Evolutionary conservation across 2,329 filamentous ascomycete species (phyloP), one percentile per base, ranked within the genome.

Genomic region (Achaetomium macrosporum): DNA sequence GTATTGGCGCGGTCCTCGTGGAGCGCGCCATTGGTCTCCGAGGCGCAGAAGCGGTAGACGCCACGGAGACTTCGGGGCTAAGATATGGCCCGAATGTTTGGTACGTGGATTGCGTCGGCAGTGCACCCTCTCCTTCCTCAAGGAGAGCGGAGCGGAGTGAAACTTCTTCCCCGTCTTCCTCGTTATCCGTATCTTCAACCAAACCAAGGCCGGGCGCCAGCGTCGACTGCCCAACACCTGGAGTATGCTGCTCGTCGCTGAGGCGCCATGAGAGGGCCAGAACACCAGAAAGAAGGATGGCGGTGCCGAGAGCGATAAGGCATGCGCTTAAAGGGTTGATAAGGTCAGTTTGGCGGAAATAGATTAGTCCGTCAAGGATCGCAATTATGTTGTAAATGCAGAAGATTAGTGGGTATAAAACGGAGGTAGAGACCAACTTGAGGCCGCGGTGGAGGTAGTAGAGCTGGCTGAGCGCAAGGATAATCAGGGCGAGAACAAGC

Each of bases 381-480:
- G 93, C 93, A 65, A 97, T 91, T 65, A 99, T 96, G 76, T 99
- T 99, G 78, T 97, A 99, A 59, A 97, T 83, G 77, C 93, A 99
- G 71, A 99, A 99, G 37, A 97, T 91, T 62, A 97, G 85, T 5
- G 93, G 93, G 70, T 99, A 99, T 61, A 99, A 78, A 57, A 97
- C 87, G 64, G 90, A 96, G 19, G 93, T 97, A 50, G 91, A 96
- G 69, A 95, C 90, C 48, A 99, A 79, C 71, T 96, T 96, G 57
- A 99, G 78, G 49, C 93, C 93, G 41, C 89, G 83, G 67, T 99
- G 93, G 56, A 99, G 82, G 69, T 95, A 97, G 72, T 96, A 99
- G 6, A 99, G 80, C 70, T 99, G 93, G 42, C 84, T 87, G 42
- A 99, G 78, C 5, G 93, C 92, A 56, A 97, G 77, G 3, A 78